A percentile compares a stretch with the other conserved stretches of the same genome.
Evolutionary conservation across 2,329 filamentous ascomycete genomes (phyloP).

Genomic region (Neonectria faginata): DNA sequence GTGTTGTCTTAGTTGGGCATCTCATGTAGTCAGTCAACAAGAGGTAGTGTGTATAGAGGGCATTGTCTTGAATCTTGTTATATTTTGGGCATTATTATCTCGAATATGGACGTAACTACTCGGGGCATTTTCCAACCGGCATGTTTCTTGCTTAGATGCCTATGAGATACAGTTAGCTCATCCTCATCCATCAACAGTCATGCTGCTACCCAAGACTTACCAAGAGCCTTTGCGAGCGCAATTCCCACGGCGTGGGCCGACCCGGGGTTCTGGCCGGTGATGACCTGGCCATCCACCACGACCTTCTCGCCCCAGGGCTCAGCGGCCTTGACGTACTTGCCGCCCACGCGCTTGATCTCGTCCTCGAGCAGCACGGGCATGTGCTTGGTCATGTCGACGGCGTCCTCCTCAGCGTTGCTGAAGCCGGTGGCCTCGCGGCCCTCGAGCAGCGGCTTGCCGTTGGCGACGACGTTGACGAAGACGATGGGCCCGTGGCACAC

Average conservation of each 20-base stretch:
- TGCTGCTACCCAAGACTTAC: constrained; percentile 22
- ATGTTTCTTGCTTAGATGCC: constrained; percentile 9
- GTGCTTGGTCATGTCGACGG: constrained; percentile 60
- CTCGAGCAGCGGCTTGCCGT: constrained; percentile 65
- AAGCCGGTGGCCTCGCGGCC: constrained; percentile 72
- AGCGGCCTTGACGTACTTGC: constrained; percentile 66
- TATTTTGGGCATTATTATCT: background rate
- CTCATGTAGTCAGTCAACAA: background rate
- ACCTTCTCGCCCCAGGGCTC: constrained; percentile 63
- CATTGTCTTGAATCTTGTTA: background rate
- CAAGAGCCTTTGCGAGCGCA: constrained; percentile 62
- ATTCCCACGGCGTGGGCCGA: constrained; percentile 64
- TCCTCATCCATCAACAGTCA: too few species aligned
- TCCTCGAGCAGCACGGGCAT: constrained; percentile 72
- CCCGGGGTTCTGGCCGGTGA: constrained; percentile 70
- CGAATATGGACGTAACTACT: constrained; percentile 26
- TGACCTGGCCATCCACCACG: constrained; percentile 63
- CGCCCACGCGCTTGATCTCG: constrained; percentile 63
- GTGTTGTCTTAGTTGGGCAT: constrained; percentile 11
- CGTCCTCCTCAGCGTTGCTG: constrained; percentile 66
- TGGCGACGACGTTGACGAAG: constrained; percentile 67
- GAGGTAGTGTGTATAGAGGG: background rate
- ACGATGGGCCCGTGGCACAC: constrained; percentile 77
- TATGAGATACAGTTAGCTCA: background rate
- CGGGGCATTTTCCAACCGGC: background rate